These are phyloP conservation scores for Candida sonorensis DNA, from an alignment of 805 yeast species.

Conservation along the genomic window DNA sequence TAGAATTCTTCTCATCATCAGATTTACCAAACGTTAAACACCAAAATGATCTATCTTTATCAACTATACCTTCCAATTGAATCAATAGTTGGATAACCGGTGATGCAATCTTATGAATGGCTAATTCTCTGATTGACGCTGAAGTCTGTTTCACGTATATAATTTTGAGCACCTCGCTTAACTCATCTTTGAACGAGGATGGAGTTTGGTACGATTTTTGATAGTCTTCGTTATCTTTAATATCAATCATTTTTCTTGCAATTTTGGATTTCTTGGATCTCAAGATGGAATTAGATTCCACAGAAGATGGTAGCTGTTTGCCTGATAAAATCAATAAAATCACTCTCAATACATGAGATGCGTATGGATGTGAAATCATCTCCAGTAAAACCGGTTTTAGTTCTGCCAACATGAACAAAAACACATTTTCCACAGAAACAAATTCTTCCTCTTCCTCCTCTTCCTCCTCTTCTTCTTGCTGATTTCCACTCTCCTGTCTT, in stretches of 20 bases:
- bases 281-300: constrained; percentile 60
- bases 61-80: constrained; percentile 75
- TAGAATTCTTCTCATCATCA: constrained; percentile 42
- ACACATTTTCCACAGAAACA: constrained; percentile 59
- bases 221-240: constrained; percentile 70
- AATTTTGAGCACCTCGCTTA: constrained; percentile 41
- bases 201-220: constrained; percentile 66
- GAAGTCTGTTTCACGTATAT: constrained; percentile 34
- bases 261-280: constrained; percentile 80
- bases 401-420: constrained; percentile 61
- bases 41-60: constrained; percentile 67
- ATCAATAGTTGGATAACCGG: constrained; percentile 79
- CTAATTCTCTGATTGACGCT: constrained; percentile 55
- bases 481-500: constrained; percentile 32
- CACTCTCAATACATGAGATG: constrained; percentile 80
- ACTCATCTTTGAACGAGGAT: constrained; percentile 52
- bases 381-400: constrained; percentile 49
- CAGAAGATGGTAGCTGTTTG: constrained; percentile 67
- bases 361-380: constrained; percentile 72
- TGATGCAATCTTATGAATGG: constrained; percentile 76
- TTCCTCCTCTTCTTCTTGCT: constrained; percentile 27
- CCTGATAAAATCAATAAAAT: constrained; percentile 69
- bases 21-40: constrained; percentile 50
- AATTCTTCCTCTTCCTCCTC: constrained; percentile 31
- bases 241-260: constrained; percentile 90